phyloP scores from a whole-genome alignment of 345 rosid genomes.

The Clarkia xantiana region DNA sequence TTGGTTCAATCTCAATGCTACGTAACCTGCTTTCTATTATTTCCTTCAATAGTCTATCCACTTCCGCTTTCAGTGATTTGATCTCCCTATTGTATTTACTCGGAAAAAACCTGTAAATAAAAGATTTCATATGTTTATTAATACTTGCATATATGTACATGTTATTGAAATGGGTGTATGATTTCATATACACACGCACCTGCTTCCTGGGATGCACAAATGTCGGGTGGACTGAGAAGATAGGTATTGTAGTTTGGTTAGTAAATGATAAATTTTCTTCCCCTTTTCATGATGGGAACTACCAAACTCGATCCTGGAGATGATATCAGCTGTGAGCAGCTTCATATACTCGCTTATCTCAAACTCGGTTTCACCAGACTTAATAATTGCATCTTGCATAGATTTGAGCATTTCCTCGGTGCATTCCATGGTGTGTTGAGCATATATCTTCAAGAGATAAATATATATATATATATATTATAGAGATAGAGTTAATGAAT shows the following conservation, averaged over 20 bases:
- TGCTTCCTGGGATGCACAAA: constrained; percentile 80
- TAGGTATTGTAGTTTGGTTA: constrained; percentile 44
- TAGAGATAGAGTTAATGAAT: too few relatives aligned
- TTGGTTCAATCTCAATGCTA: constrained; percentile 52
- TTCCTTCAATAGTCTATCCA: constrained; percentile 67
- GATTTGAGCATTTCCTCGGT: constrained; percentile 39
- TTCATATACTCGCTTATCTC: constrained; percentile 71
- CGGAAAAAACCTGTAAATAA: constrained; percentile 55
- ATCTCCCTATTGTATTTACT: constrained; percentile 75
- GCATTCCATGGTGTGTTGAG: constrained; percentile 69
- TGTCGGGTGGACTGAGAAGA: constrained; percentile 72
- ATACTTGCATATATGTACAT: too few relatives aligned
- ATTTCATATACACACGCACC: too few relatives aligned
- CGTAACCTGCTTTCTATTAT: constrained; percentile 57
- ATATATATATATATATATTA: too few relatives aligned
- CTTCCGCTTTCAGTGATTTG: constrained; percentile 53
- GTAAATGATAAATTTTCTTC: constrained; percentile 40
- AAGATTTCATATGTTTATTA: neutral
- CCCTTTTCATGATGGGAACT: constrained; percentile 57
- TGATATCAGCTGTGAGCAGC: constrained; percentile 62
- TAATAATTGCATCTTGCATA: constrained; percentile 22
- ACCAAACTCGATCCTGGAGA: constrained; percentile 75
- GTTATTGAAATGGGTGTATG: too few relatives aligned
- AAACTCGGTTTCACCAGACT: constrained; percentile 40
- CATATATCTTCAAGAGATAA: constrained; percentile 31